phyloP scores from a whole-genome alignment of 352 stramenopile genomes.

The Phytopythium mirpurense region DNA sequence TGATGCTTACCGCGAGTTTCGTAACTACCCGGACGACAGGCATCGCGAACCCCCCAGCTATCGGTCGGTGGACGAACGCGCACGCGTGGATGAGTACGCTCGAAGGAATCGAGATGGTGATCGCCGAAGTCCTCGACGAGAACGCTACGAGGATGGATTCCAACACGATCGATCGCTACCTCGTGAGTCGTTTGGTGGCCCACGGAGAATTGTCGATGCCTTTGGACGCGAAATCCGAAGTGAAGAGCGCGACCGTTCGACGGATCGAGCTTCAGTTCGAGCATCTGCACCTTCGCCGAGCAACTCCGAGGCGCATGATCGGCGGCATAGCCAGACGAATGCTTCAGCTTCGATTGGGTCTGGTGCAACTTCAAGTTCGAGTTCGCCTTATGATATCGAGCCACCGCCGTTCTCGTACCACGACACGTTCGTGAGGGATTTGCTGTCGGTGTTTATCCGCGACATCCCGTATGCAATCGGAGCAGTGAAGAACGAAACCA shows the following conservation, averaged over 20 bases:
- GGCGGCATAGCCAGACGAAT: background rate
- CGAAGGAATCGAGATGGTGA: background rate
- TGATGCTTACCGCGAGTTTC: conserved; percentile 1
- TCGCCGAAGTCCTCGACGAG: background rate
- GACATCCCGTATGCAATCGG: conserved; percentile 42
- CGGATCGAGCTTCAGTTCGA: background rate
- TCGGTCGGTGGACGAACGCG: background rate
- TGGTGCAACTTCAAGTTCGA: background rate
- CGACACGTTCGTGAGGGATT: conserved; percentile 37
- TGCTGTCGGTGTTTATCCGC: conserved; percentile 49
- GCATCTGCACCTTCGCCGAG: background rate
- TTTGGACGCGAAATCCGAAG: background rate
- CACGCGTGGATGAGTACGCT: background rate
- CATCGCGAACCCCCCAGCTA: background rate
- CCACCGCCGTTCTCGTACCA: conserved; percentile 39
- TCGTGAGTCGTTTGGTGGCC: background rate
- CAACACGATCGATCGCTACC: background rate
- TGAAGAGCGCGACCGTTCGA: background rate
- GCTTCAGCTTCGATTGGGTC: background rate
- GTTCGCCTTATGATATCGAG: conserved; percentile 15
- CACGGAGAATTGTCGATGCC: background rate
- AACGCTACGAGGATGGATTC: background rate
- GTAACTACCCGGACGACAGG: background rate
- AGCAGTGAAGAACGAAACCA: conserved; percentile 59
- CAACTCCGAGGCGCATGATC: background rate